Evolutionary conservation across 331 rosid genomes (phyloP), one percentile per base, ranked within the genome.

Genomic region (Pyrus hybrid): DNA sequence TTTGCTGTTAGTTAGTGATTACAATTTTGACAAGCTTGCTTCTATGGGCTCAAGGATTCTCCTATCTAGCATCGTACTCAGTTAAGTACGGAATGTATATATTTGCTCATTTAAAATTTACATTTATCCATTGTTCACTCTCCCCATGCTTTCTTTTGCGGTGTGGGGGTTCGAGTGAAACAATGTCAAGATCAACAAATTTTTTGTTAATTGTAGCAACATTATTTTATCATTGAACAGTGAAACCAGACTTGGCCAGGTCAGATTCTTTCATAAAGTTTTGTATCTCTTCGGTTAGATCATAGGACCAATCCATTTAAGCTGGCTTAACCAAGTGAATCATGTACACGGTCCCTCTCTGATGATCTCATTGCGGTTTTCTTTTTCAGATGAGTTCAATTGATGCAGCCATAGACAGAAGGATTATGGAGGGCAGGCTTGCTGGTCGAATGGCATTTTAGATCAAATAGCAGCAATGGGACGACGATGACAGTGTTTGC

Each of bases 211-310:
- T 86, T 84, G 91, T 90, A 83, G 88, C 91, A 85, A 85, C 88
- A 80, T 91, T 87, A 85, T 96, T 89, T 95, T 95, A 86, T 79
- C 96, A 75, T 81, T 87, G 93, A 87, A 87, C 97, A 89, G 93
- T 95, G 99, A 91, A 88, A 77, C 86, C 99, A 77, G 91, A 90
- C 95, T 95, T 92, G 97, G 93, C 93, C 99, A 95, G 99, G 99
- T 95, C 99, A 92, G 99, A 97, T 89, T 95, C 99, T 92, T 92
- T 88, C 88, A 88, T 89, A 86, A 88, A 90, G 95, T 90, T 94
- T 89, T 88, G 90, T 75, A 90, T 91, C 89, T 90, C 85, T 41
- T 41, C 82, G 96, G 21, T 18, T 51, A 51, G 57, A 51, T 51
- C 87, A 84, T 87, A 89, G 93, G 97, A 85, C 90, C 88, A 85